These are phyloP conservation scores for Fennellomyces sp. DNA, from an alignment of 371 early-diverging fungal genomes.

Conservation along the genomic window DNA sequence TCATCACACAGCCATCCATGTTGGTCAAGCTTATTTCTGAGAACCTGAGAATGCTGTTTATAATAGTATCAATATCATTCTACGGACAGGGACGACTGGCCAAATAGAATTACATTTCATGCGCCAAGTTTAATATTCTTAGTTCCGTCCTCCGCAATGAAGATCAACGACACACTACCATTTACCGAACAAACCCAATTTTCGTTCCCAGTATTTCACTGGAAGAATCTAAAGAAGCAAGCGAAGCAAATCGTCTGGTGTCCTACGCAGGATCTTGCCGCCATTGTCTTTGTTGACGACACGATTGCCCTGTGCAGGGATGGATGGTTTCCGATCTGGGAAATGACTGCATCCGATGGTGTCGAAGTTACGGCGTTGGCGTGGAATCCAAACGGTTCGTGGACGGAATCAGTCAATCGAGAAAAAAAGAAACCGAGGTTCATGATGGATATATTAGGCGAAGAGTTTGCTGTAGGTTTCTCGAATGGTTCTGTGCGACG, in stretches of 20 bases:
- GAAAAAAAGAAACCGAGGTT: not conserved
- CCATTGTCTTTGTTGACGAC: conserved; percentile 2
- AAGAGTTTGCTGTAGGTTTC: conserved; percentile 8
- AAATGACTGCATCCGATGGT: not conserved
- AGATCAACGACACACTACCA: not conserved
- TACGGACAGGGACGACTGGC: too few relatives aligned
- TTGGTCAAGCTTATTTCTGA: too few relatives aligned
- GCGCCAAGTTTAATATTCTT: too few relatives aligned
- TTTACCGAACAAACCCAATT: not conserved
- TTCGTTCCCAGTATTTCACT: conserved; percentile 1
- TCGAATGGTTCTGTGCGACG: conserved; percentile 7
- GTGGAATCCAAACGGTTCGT: conserved; percentile 8
- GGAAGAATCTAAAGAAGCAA: conserved; percentile 4
- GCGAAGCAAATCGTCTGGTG: conserved; percentile 9
- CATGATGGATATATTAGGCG: not conserved
- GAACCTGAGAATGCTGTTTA: too few relatives aligned
- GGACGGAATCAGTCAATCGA: not conserved
- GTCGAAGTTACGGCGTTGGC: not conserved
- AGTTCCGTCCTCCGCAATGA: too few relatives aligned
- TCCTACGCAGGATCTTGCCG: conserved; percentile 12
- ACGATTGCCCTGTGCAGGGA: conserved; percentile 6
- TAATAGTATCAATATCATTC: too few relatives aligned
- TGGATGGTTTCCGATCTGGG: conserved; percentile 6
- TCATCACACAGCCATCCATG: too few relatives aligned
- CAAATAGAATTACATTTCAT: too few relatives aligned